Conservation (phyloP, 2,329 filamentous ascomycete species). For the Aspergillus hortae region DNA sequence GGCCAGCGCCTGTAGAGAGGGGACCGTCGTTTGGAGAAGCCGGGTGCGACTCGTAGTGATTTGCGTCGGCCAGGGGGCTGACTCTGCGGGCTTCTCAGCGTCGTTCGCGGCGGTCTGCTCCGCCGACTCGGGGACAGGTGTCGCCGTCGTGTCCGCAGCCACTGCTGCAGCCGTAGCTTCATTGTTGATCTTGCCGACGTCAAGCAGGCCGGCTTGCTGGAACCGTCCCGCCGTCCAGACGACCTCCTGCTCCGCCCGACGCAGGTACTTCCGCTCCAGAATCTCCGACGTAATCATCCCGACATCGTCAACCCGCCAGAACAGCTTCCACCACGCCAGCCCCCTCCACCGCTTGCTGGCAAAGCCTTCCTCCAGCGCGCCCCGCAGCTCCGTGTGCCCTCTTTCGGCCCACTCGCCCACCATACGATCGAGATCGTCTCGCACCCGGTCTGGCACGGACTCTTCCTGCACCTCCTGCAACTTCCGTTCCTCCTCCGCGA, state of each 20-base stretch:
- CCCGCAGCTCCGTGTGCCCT: constrained; percentile 78
- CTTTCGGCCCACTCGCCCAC: constrained; percentile 72
- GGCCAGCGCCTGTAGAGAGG: constrained; percentile 67
- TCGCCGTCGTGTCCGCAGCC: no score
- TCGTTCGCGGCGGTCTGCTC: constrained; percentile 10
- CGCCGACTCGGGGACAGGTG: background rate
- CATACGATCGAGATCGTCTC: constrained; percentile 52
- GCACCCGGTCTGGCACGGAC: constrained; percentile 41
- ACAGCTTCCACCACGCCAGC: constrained; percentile 89
- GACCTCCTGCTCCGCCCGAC: constrained; percentile 72
- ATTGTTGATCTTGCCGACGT: constrained; percentile 31
- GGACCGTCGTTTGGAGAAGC: constrained; percentile 64
- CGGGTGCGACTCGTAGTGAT: constrained; percentile 69
- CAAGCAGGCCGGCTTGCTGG: constrained; percentile 57
- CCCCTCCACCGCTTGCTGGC: constrained; percentile 72
- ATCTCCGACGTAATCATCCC: constrained; percentile 78
- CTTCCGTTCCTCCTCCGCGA: constrained; percentile 25
- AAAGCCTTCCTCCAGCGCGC: constrained; percentile 75
- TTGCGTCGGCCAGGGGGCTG: constrained; percentile 65
- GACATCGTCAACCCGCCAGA: constrained; percentile 92
- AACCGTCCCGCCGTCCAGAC: constrained; percentile 79
- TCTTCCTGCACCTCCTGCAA: constrained; percentile 27
- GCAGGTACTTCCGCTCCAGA: constrained; percentile 71
- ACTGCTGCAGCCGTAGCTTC: no score
- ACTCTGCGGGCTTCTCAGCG: background rate